Base-by-base conservation (phyloP, 495 filamentous ascomycete species). In the Penicillium cataractarum region DNA sequence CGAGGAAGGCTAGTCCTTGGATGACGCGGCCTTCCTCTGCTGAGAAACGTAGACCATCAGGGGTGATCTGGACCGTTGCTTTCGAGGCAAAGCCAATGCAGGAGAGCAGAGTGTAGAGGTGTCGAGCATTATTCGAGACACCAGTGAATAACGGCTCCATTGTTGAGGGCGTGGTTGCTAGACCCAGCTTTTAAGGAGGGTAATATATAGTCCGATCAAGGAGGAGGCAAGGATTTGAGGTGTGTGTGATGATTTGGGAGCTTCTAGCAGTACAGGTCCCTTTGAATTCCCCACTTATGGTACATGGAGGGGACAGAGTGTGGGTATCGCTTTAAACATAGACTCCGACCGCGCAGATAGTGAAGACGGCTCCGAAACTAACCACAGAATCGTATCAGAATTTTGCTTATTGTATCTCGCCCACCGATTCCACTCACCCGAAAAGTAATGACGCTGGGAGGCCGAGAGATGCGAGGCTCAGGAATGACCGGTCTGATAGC, bases 291-390 rank as follows among this genome's bases (percentile, higher is more conserved):
- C 69, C 64, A 67, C 62, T 68, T 74, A 74, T 76, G 60, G 74
- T 78, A 79, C 76, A 80, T 76, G 60, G 64, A 70, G 61, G 66
- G 58, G 55, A 65, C 54, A 60, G 61, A 69, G 55, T 44, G 62
- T 80, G 78, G 77, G 61, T 76, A 78, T 79, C 73, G 42, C 58
- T 33, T 81, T 87, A 99, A 77, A 99, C 95, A 88, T 99, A 99
- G 72, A 99, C 96, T 71, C 95, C 95, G 73, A 93, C 95, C 24
- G 92, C 95, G 77, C 95, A 99, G 73, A 99, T 97, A 88, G 97
- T 94, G 82, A 92, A 96, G 22, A 98, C 92, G 49, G 94, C 90
- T 64, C 96, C 95, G 74, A 97, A 92, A 44, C 95, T 99, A 72
- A 6, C 61, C 33, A 71, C 51, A 17, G 10, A 46, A 61, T 58